Conservation (phyloP, 371 early-diverging fungal species). For the Mortierella polycephala region DNA sequence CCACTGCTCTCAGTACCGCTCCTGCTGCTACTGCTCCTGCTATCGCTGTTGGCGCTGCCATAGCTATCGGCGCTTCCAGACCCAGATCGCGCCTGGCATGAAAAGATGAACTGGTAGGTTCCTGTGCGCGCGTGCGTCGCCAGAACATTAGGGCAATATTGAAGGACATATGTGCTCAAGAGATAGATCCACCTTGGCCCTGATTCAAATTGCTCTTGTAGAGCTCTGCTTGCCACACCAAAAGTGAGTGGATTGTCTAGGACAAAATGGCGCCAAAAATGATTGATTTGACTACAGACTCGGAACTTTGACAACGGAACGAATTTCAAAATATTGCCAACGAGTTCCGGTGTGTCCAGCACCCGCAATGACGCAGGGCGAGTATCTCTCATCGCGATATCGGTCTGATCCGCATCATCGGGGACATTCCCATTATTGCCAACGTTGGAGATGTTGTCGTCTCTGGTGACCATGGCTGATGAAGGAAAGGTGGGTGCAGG, state of each 20-base stretch:
- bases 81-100: conserved; percentile 22
- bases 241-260: neutral
- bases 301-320: neutral
- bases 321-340: conserved; percentile 7
- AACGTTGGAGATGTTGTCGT: neutral
- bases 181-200: conserved; percentile 15
- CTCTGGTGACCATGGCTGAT: conserved; percentile 13
- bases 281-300: conserved; percentile 6
- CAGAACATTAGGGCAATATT: conserved; percentile 12
- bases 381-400: too few species aligned
- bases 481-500: neutral
- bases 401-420: neutral
- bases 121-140: neutral
- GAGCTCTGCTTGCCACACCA: neutral
- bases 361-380: neutral
- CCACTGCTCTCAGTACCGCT: conserved; percentile 17
- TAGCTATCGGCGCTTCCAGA: conserved; percentile 16
- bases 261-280: neutral
- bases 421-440: conserved; percentile 1
- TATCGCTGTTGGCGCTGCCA: conserved; percentile 10
- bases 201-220: neutral
- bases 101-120: conserved; percentile 21
- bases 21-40: conserved; percentile 22
- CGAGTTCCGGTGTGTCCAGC: conserved; percentile 11
- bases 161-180: conserved; percentile 16